These are phyloP conservation scores for Fusarium guadeloupense DNA, from an alignment of 2,329 filamentous ascomycete genomes.

Conservation along the genomic window DNA sequence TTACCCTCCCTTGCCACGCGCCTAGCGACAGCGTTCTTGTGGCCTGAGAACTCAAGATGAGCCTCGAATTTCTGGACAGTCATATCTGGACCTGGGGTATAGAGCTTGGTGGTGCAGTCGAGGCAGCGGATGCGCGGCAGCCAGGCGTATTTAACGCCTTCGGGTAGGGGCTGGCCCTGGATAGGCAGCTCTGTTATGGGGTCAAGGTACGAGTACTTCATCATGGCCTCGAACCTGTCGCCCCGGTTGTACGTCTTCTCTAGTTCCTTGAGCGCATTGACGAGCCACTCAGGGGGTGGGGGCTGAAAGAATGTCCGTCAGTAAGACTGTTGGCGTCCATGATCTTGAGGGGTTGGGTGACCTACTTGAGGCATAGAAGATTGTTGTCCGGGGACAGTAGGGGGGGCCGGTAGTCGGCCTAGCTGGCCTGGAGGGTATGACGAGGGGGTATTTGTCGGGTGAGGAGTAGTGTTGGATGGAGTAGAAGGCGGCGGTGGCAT, in stretches of 20 bases:
- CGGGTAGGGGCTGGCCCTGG: constrained; percentile 64
- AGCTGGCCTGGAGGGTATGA: constrained; percentile 63
- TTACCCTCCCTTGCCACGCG: constrained; percentile 44
- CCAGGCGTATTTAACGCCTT: constrained; percentile 80
- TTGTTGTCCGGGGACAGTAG: constrained; percentile 65
- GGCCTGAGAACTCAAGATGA: constrained; percentile 85
- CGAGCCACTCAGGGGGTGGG: constrained; percentile 87
- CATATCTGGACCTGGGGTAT: constrained; percentile 86
- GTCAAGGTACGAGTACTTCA: constrained; percentile 89
- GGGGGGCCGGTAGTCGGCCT: constrained; percentile 74
- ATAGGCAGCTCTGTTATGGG: constrained; percentile 73
- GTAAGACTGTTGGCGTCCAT: constrained; percentile 11
- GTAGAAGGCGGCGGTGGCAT: constrained; percentile 52
- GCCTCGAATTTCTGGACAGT: constrained; percentile 93
- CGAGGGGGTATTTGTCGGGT: constrained; percentile 47
- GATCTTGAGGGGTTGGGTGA: constrained; percentile 26
- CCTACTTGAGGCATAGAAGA: constrained; percentile 68
- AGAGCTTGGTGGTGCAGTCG: constrained; percentile 93
- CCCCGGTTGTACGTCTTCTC: constrained; percentile 73
- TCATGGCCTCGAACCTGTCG: constrained; percentile 86
- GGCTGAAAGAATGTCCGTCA: constrained; percentile 64
- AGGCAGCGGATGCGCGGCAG: constrained; percentile 89
- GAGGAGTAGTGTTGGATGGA: constrained; percentile 50
- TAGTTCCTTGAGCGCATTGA: constrained; percentile 75
- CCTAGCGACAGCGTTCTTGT: constrained; percentile 72